These are phyloP conservation scores for Zymoseptoria pseudotritici DNA, from an alignment of 2,329 filamentous ascomycete genomes.

Conservation along the genomic window DNA sequence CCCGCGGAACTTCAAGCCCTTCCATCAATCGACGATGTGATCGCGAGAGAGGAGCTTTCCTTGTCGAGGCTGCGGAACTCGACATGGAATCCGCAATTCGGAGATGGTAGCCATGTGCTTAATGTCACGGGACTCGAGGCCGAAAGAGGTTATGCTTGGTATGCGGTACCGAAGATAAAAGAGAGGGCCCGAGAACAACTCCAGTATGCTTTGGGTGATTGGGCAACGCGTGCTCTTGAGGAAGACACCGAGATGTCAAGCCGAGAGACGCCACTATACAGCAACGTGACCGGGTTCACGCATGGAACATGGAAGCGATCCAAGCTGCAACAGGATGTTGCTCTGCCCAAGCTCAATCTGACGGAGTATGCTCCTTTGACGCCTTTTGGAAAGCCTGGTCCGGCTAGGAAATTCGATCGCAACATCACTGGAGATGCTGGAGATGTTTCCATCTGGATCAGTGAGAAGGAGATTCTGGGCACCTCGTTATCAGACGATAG, in stretches of 20 bases:
- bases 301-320: conserved; percentile 67
- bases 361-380: conserved; percentile 55
- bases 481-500: conserved; percentile 32
- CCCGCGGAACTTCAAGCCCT: conserved; percentile 28
- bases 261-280: conserved; percentile 55
- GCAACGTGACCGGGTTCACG: conserved; percentile 69
- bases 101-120: conserved; percentile 36
- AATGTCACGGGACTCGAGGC: conserved; percentile 67
- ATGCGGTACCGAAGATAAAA: conserved; percentile 59
- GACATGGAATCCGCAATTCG: conserved; percentile 43
- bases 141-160: conserved; percentile 72
- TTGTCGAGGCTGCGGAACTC: conserved; percentile 45
- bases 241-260: conserved; percentile 32
- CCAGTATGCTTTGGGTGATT: conserved; percentile 33
- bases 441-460: conserved; percentile 61
- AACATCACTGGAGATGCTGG: conserved; percentile 73
- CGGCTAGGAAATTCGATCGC: conserved; percentile 56
- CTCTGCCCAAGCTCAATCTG: conserved; percentile 40
- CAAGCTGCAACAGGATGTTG: conserved; percentile 41
- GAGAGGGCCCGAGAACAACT: conserved; percentile 55
- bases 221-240: conserved; percentile 22
- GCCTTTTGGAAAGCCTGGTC: conserved; percentile 51
- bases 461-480: conserved; percentile 41
- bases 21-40: conserved; percentile 41
- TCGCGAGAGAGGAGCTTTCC: conserved; percentile 45